A percentile compares a stretch with the other conserved stretches of the same genome.
Conservation (phyloP, 2,329 filamentous ascomycete genomes). For the Catunica adiposa region DNA sequence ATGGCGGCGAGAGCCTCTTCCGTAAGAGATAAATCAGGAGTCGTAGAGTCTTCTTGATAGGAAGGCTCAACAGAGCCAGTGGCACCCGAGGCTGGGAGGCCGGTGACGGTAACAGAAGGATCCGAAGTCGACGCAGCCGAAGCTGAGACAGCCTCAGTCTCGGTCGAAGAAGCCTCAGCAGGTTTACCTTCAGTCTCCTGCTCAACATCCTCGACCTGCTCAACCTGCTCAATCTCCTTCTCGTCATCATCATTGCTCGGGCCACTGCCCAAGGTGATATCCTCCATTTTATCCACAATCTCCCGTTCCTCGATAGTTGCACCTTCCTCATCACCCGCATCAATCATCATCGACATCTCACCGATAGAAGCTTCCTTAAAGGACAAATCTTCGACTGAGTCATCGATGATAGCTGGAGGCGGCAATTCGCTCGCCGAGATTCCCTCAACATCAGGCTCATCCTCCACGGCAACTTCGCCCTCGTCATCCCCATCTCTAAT, state of each 20-base stretch:
- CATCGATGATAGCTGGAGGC: background rate
- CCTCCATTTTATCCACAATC: conserved; percentile 8
- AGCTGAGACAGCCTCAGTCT: background rate
- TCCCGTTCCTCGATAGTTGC: conserved; percentile 2
- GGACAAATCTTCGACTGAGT: conserved; percentile 8
- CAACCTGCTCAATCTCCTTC: background rate
- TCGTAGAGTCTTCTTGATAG: background rate
- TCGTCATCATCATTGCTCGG: background rate
- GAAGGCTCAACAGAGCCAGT: background rate
- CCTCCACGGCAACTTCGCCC: conserved; percentile 34
- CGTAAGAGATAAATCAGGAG: background rate
- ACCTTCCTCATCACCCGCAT: background rate
- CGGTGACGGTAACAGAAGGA: background rate
- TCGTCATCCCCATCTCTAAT: conserved; percentile 30
- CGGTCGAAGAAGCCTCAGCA: background rate
- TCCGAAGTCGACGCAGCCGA: background rate
- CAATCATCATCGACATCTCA: conserved; percentile 8
- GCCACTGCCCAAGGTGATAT: conserved; percentile 1
- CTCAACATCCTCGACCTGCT: conserved; percentile 2
- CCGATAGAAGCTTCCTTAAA: conserved; percentile 5
- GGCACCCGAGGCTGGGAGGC: background rate
- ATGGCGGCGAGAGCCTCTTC: conserved; percentile 11
- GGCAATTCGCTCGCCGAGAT: conserved; percentile 17
- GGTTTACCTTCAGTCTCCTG: background rate
- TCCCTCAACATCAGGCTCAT: too few species aligned